phyloP scores from a whole-genome alignment of 2,329 filamentous ascomycete species.

The Sarocladium oryzae region DNA sequence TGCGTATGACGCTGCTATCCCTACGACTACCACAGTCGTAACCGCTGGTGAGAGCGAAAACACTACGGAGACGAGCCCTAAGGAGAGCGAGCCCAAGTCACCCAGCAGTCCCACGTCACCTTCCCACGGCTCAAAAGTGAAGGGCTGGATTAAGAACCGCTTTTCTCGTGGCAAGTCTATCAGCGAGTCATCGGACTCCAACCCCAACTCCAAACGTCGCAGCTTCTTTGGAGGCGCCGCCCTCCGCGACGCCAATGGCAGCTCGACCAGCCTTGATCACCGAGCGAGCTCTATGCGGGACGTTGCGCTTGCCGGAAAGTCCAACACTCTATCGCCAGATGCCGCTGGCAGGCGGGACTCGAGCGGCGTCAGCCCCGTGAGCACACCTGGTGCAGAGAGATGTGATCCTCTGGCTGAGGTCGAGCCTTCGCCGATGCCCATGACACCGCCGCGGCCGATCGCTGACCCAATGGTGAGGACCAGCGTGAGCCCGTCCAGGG shows the following conservation, averaged over 20 bases:
- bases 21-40: constrained; percentile 15
- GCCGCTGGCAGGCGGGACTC: constrained; percentile 20
- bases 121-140: constrained; percentile 33
- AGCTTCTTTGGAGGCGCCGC: constrained; percentile 47
- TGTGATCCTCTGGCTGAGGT: constrained; percentile 3
- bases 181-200: constrained; percentile 23
- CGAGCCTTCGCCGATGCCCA: constrained; percentile 13
- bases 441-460: constrained; percentile 33
- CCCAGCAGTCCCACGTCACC: constrained; percentile 21
- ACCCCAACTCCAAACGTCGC: constrained; percentile 22
- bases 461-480: constrained; percentile 26
- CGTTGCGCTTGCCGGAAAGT: constrained; percentile 38
- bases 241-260: constrained; percentile 38
- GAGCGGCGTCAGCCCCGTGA: constrained; percentile 30
- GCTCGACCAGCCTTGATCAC: constrained; percentile 36
- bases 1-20: constrained; percentile 7
- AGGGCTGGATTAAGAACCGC: constrained; percentile 49
- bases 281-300: constrained; percentile 38
- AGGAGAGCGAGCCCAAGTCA: not conserved
- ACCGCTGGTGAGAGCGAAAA: not conserved
- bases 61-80: not conserved
- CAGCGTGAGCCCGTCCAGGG: constrained; percentile 46
- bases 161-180: constrained; percentile 39
- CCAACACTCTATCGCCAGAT: constrained; percentile 10
- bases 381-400: constrained; percentile 30